Evolutionary conservation across 345 rosid genomes (phyloP), one percentile per base, ranked within the genome.

Genomic region (Linum lewisii): DNA sequence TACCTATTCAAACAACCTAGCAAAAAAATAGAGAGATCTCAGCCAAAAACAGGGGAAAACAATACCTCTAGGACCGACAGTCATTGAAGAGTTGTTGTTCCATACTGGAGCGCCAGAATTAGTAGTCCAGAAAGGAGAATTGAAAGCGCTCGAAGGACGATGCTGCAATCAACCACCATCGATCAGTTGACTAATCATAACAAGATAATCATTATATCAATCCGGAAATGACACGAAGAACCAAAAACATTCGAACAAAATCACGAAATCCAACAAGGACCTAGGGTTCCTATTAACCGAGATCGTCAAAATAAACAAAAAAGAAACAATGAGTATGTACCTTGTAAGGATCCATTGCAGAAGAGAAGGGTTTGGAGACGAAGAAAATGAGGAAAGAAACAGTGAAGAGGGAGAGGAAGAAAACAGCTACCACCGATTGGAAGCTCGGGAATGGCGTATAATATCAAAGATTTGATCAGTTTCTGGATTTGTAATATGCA

Each of bases 1-100:
- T 42, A 42, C 9, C 47, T 7, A 42, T 42, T 5, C 47, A 42
- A n/a, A 42, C 47, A 42, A 8, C 18, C 47, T 22, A 51, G 2
- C 55, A 51, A 19, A 16, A 10, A 51, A 51, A 22, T 8, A 49
- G 55, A 19, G 11, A 16, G 23, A 26, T 26, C 32, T 5, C 22
- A 23, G 24, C 11, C 4, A 52, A 20, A 23, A 52, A 21, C 3
- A 29, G 34, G 34, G 16, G 29, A 14, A 29, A 2, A 52, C 11
- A 13, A 2, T 57, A 65, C 69, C 70, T 66, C 70, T 51, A n/a
- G 64, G 5, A 37, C 70, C 70, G 9, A 66, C 70, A 2, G 70
- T 66, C 42, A 66, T 32, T 24, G 45, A 42, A 16, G 64, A 60
- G 44, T 66, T 54, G 47, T 66, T 59, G 70, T 60, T 66, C 59